These are phyloP conservation scores for Mycena epipterygia DNA, from an alignment of 768 basidiomycete genomes.

Conservation along the genomic window DNA sequence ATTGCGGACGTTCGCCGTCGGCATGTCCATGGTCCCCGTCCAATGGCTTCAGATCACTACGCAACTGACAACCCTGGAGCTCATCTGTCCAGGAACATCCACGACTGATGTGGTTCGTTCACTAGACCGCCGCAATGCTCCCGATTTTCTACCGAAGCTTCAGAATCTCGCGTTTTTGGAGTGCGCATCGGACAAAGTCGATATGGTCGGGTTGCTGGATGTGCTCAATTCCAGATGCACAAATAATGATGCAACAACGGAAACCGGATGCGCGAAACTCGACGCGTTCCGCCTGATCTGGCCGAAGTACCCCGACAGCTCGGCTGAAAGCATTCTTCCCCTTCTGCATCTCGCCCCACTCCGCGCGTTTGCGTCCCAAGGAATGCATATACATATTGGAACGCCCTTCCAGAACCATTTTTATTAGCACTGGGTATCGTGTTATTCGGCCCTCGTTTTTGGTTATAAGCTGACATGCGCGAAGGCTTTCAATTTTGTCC, in stretches of 20 bases:
- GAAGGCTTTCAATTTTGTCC: too few relatives aligned
- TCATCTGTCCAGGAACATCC: background rate
- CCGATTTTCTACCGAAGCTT: constrained; percentile 17
- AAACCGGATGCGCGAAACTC: background rate
- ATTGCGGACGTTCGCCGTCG: constrained; percentile 5
- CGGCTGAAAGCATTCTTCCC: too few relatives aligned
- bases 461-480: too few relatives aligned
- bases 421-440: too few relatives aligned
- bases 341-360: background rate
- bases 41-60: background rate
- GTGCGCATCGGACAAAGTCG: background rate
- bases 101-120: background rate
- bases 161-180: background rate
- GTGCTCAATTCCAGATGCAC: constrained; percentile 14
- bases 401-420: background rate
- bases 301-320: background rate
- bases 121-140: constrained; percentile 3
- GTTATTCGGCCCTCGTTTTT: too few relatives aligned
- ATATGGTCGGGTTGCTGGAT: constrained; percentile 9
- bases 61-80: constrained; percentile 20
- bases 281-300: constrained; percentile 18
- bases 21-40: constrained; percentile 13
- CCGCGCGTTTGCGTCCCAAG: background rate
- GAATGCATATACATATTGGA: constrained; percentile 1
- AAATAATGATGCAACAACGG: background rate